phyloP scores from a whole-genome alignment of 768 basidiomycete species.

The Leccinum disarticulatum region DNA sequence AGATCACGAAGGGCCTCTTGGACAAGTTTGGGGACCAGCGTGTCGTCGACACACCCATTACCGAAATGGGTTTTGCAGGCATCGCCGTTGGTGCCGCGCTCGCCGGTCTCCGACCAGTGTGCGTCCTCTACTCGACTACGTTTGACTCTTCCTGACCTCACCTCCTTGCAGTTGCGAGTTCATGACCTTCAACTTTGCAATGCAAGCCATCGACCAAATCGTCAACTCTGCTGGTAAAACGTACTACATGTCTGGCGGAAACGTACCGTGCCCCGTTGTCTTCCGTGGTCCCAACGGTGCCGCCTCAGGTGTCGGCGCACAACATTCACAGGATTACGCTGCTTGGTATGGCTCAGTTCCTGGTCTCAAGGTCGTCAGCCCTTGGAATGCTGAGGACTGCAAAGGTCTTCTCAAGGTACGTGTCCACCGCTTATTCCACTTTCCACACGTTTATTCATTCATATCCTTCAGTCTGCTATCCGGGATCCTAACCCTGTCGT shows the following conservation, averaged over 20 bases:
- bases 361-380: conserved; percentile 95
- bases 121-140: conserved; percentile 25
- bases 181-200: conserved; percentile 99
- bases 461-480: conserved; percentile 72
- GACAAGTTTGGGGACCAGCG: conserved; percentile 99
- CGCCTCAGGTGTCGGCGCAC: conserved; percentile 93
- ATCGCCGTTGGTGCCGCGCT: conserved; percentile 93
- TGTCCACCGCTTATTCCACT: neutral
- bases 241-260: conserved; percentile 99
- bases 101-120: conserved; percentile 93
- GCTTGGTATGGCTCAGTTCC: conserved; percentile 94
- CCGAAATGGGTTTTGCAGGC: conserved; percentile 99
- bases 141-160: conserved; percentile 10
- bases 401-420: conserved; percentile 93
- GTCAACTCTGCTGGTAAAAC: conserved; percentile 99
- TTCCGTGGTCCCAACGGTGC: conserved; percentile 99
- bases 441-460: neutral
- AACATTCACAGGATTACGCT: conserved; percentile 97
- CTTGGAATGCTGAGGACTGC: conserved; percentile 99
- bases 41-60: conserved; percentile 95
- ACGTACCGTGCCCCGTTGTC: conserved; percentile 96
- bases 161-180: conserved; percentile 80
- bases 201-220: conserved; percentile 99
- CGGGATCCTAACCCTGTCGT: conserved; percentile 98
- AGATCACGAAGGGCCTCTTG: conserved; percentile 97